Base-by-base conservation (phyloP, 177 flowering plant genomes). In the Tripterygium wilfordii region DNA sequence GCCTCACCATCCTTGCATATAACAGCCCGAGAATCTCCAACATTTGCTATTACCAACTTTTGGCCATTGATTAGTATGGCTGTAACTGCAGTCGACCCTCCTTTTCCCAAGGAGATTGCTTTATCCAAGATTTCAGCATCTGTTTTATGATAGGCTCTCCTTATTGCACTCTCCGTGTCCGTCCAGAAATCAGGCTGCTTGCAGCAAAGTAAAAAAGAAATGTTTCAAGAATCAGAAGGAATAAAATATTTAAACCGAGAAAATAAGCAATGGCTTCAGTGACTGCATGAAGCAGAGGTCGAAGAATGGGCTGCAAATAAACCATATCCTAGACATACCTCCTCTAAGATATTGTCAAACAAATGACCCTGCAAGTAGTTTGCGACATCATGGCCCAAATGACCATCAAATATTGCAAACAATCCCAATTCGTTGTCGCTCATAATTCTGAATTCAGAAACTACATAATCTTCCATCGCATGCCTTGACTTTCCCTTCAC, bases 71-170 rank as follows among this genome's bases (percentile, higher is more conserved):
- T 72, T 15, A 89, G 45, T 38, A 86, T 80, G 15, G 86, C 95
- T 1, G 97, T 89, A 0, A 89, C 95, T 10, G 97, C 97, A 28
- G 95, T 82, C 41, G 97, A 89, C 5, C 94, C 95, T 39, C 97
- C 97, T 68, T 53, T 78, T 16, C 90, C 90, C 42, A 80, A 66
- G 2, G 36, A 62, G 7, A 40, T 27, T 6, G 73, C 55, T 57
- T 70, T 58, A 17, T 75, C 78, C 66, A 86, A 54, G 36, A 89
- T 86, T 20, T 66, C 75, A 18, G 56, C 47, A 51, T 83, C 95
- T 12, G 95, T 89, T 43, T 17, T 51, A 12, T 42, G 58, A 57
- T 82, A 89, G 20, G 95, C 97, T 49, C 63, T 80, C 65, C 48
- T 82, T 18, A 84, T 70, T 25, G 95, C 95, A 27, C 14, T 47